Percentiles rank a stretch among this genome's conserved stretches.
Evolutionary conservation across 2,329 filamentous ascomycete genomes (phyloP).

Genomic region (Dothideomycetidae sp.): DNA sequence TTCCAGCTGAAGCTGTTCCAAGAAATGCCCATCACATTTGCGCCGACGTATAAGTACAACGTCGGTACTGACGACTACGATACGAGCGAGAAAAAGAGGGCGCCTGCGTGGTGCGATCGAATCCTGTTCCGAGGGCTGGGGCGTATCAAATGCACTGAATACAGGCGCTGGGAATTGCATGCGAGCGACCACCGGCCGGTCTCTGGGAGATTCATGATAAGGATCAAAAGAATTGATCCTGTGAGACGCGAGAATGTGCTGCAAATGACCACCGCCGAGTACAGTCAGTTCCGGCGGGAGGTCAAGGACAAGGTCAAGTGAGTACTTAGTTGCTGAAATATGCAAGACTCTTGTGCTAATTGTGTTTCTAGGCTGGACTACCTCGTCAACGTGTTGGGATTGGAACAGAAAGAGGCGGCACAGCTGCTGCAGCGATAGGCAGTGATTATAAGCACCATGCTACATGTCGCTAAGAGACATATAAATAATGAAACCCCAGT

Average conservation of each 20-base stretch:
- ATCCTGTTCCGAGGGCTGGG: slow-evolving; percentile 73
- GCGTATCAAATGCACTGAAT: slow-evolving; percentile 75
- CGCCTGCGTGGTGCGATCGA: slow-evolving; percentile 93
- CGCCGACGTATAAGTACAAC: slow-evolving; percentile 97
- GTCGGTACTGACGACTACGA: slow-evolving; percentile 91
- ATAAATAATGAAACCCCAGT: no score
- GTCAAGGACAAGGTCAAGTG: slow-evolving; percentile 65
- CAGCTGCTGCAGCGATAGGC: slow-evolving; percentile 12
- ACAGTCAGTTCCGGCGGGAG: slow-evolving; percentile 55
- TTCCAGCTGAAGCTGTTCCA: slow-evolving; percentile 81
- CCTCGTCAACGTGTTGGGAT: slow-evolving; percentile 47
- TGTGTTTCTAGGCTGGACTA: slow-evolving; percentile 42
- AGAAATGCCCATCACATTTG: slow-evolving; percentile 82
- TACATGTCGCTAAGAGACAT: no score
- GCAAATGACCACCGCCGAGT: slow-evolving; percentile 60
- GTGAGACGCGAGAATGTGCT: slow-evolving; percentile 51
- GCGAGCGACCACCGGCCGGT: slow-evolving; percentile 91
- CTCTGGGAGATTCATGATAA: slow-evolving; percentile 67
- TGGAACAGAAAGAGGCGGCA: slow-evolving; percentile 38
- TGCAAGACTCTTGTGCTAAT: not conserved
- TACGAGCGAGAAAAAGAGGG: slow-evolving; percentile 72
- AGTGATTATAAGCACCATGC: no score
- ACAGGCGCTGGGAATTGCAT: slow-evolving; percentile 73
- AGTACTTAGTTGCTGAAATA: slow-evolving; percentile 26
- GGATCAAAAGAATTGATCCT: slow-evolving; percentile 67